A percentile compares a stretch with the other conserved stretches of the same genome.
Evolutionary conservation across 2,329 filamentous ascomycete species (phyloP).

Genomic region (Lecanosticta acicola): DNA sequence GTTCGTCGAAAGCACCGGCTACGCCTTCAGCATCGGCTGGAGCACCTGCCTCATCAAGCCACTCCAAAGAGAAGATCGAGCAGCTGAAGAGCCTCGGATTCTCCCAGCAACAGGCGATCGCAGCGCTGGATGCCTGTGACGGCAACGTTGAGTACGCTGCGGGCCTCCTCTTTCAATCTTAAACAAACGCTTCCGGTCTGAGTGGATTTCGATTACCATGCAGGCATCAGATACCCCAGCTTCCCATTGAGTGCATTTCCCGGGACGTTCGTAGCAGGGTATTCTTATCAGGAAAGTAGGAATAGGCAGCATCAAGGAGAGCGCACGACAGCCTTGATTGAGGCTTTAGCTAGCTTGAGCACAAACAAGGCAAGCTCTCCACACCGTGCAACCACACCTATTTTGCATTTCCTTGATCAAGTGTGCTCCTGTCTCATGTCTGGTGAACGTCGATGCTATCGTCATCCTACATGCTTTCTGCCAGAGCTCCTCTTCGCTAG

Average conservation of each 20-base stretch:
- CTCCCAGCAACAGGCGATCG: constrained; percentile 66
- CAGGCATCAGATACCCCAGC: constrained; percentile 8
- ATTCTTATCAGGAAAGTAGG: constrained; percentile 1
- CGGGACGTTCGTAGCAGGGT: neutral
- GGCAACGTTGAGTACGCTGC: constrained; percentile 89
- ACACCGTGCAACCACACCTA: neutral
- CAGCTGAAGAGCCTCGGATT: constrained; percentile 75
- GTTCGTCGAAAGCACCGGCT: constrained; percentile 18
- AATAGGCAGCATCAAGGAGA: neutral
- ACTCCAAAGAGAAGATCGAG: constrained; percentile 63
- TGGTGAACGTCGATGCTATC: too few species aligned
- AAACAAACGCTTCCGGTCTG: neutral
- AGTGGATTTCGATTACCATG: neutral
- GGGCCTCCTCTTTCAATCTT: constrained; percentile 52
- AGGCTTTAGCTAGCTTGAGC: neutral
- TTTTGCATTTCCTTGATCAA: neutral
- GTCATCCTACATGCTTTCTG: too few species aligned
- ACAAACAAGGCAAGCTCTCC: neutral
- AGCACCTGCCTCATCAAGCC: constrained; percentile 22
- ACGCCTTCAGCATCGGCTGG: constrained; percentile 14
- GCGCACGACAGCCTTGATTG: neutral
- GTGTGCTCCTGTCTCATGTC: neutral
- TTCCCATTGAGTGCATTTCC: neutral
- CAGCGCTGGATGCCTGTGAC: constrained; percentile 72
- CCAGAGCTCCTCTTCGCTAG: too few species aligned